These are phyloP conservation scores for Rhododendron kiyosumense DNA, from an alignment of 148 eudicot genomes.

Conservation along the genomic window DNA sequence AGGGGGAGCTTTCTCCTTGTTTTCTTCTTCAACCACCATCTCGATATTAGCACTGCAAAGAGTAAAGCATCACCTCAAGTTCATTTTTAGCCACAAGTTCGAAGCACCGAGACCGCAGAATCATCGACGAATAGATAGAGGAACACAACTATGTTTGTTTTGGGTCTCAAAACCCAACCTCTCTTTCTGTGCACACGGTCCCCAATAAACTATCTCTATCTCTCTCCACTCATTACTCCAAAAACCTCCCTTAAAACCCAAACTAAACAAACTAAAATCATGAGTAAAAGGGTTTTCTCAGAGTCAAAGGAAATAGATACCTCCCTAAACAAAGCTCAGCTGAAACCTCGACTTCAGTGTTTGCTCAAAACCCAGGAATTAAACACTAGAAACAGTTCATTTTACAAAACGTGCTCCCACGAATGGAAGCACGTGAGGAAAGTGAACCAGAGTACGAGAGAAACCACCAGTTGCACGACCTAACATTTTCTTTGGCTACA, in stretches of 20 bases:
- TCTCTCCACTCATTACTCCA: too few species aligned
- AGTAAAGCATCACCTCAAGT: not conserved
- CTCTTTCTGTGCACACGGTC: too few species aligned
- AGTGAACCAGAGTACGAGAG: not conserved
- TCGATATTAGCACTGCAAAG: slow-evolving; percentile 49
- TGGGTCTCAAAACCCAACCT: too few species aligned
- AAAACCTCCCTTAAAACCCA: too few species aligned
- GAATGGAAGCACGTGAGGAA: not conserved
- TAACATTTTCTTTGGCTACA: not conserved
- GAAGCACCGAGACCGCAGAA: not conserved
- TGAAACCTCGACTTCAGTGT: not conserved
- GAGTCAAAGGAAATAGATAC: not conserved
- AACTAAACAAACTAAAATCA: not conserved
- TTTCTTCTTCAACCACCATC: slow-evolving; percentile 56
- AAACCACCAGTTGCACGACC: not conserved
- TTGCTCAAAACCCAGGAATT: not conserved
- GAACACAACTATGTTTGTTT: too few species aligned
- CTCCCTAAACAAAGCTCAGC: not conserved
- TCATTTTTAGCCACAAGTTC: not conserved
- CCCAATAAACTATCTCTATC: too few species aligned
- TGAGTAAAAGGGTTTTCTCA: not conserved
- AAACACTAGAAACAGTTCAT: not conserved
- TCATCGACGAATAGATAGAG: not conserved
- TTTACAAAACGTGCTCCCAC: not conserved
- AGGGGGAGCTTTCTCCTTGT: slow-evolving; percentile 19